phyloP scores from a whole-genome alignment of 345 rosid genomes.

The Heritiera littoralis region DNA sequence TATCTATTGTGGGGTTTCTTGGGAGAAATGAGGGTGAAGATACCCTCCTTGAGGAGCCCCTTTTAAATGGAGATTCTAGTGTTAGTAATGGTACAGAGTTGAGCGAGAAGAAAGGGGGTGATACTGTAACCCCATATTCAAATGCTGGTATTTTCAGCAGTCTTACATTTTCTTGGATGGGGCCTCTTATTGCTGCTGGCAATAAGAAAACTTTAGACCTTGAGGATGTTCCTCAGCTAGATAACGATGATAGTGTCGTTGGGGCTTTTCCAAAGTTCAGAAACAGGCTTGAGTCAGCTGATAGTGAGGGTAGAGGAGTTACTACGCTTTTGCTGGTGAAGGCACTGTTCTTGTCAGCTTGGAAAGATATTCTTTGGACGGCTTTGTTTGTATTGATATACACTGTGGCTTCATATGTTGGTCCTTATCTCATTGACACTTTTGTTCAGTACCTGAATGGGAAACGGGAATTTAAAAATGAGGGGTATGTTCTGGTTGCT shows the following conservation, averaged over 20 bases:
- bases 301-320: slow-evolving; percentile 31
- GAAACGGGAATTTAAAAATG: slow-evolving; percentile 31
- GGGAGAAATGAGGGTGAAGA: slow-evolving; percentile 31
- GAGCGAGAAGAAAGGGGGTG: slow-evolving; percentile 28
- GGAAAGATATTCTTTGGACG: slow-evolving; percentile 40
- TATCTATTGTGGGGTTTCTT: slow-evolving; percentile 53
- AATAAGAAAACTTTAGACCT: slow-evolving; percentile 42
- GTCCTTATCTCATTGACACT: slow-evolving; percentile 45
- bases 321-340: slow-evolving; percentile 38
- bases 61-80: slow-evolving; percentile 32
- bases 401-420: slow-evolving; percentile 42
- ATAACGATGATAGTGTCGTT: slow-evolving; percentile 34
- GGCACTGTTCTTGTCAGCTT: slow-evolving; percentile 35
- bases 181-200: slow-evolving; percentile 39
- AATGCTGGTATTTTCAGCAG: slow-evolving; percentile 42
- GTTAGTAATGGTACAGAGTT: slow-evolving; percentile 21
- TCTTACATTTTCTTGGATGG: slow-evolving; percentile 51
- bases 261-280: slow-evolving; percentile 30
- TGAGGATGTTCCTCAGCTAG: slow-evolving; percentile 52
- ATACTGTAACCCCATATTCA: slow-evolving; percentile 36
- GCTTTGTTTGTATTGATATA: slow-evolving; percentile 30
- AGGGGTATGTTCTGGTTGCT: slow-evolving; percentile 49
- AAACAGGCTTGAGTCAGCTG: slow-evolving; percentile 36
- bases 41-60: slow-evolving; percentile 45
- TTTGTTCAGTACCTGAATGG: slow-evolving; percentile 58